Base-by-base conservation (phyloP, 805 yeast species). In the Wickerhamiella hasegawae region DNA sequence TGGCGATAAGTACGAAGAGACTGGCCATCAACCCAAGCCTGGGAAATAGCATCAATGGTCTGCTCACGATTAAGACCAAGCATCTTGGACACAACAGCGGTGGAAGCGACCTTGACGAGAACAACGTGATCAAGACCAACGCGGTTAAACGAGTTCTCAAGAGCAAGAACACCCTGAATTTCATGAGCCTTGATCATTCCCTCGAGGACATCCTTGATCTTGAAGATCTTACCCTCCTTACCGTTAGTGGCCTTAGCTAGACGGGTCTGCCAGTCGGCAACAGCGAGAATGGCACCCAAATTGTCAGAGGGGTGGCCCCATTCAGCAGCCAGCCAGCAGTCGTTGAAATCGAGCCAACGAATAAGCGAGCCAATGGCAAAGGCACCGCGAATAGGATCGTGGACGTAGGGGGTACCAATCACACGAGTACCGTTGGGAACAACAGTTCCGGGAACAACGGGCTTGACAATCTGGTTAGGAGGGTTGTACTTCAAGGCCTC, bases 301-400 rank as follows among this genome's bases (percentile, higher is more conserved):
- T 71, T 71, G 47, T 71, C 77, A 22, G 73, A 66, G 18, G 76
- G 77, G 51, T 71, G 77, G 3, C 77, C 77, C 76, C 77, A 71
- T 51, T 71, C 76, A n/a, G 74, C 75, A 33, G 76, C 77, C 28
- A 71, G 53, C 76, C 76, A 71, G 52, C 76, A 71, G 48, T 71
- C 76, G 42, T 71, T 71, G 56, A 62, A 71, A 44, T 71, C 77
- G 37, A 71, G 53, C 76, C 76, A 71, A 39, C 77, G 60, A 45
- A 71, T 68, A 39, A 65, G 51, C 16, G 74, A 65, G 8, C 76
- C 76, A 39, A 69, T 66, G 28, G 68, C 55, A 55, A 71, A 71
- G 15, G 76, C 74, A 29, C 70, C 76, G 38, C 69, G 62, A 29
- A 71, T 57, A 14, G 77, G 77, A 48, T 71, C 76, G 44, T 66